Conservation (phyloP, 2,329 filamentous ascomycete genomes). For the Calonectria multiphialidica region DNA sequence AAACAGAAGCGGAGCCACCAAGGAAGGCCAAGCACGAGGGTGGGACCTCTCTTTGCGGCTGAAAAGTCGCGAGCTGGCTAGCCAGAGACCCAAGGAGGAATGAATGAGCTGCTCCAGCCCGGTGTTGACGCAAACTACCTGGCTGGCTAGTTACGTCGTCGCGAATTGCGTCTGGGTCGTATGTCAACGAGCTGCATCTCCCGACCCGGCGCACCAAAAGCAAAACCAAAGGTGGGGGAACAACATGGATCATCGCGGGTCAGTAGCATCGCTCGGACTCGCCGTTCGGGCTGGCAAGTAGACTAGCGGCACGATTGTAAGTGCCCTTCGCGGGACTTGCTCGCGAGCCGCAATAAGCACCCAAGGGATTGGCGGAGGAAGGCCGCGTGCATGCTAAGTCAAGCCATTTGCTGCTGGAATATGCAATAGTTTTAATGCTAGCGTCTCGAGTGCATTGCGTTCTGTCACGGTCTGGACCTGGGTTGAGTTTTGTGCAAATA, state of each 20-base stretch:
- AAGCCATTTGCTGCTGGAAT: not conserved
- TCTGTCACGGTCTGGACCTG: not conserved
- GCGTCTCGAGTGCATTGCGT: not conserved
- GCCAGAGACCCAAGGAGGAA: not conserved
- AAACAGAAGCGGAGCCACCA: not conserved
- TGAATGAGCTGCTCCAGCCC: slow-evolving; percentile 25
- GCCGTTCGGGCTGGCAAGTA: not conserved
- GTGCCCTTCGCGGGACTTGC: not conserved
- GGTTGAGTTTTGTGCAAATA: not conserved
- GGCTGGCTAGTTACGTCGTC: not conserved
- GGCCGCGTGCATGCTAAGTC: not conserved
- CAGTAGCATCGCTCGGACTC: slow-evolving; percentile 13
- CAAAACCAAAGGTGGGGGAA: not conserved
- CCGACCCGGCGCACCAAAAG: not conserved
- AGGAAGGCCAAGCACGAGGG: not conserved
- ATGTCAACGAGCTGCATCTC: not conserved
- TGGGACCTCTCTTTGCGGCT: slow-evolving; percentile 2
- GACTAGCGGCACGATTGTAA: not conserved
- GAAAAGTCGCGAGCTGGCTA: not conserved
- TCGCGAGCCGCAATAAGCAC: not conserved
- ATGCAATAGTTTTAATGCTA: not conserved
- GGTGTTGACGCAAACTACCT: slow-evolving; percentile 14
- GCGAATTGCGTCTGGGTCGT: slow-evolving; percentile 1
- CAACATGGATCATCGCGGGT: not conserved
- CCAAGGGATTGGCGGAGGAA: not conserved